Base-by-base conservation (phyloP, 306 rosid species). In the Prunus mira region DNA sequence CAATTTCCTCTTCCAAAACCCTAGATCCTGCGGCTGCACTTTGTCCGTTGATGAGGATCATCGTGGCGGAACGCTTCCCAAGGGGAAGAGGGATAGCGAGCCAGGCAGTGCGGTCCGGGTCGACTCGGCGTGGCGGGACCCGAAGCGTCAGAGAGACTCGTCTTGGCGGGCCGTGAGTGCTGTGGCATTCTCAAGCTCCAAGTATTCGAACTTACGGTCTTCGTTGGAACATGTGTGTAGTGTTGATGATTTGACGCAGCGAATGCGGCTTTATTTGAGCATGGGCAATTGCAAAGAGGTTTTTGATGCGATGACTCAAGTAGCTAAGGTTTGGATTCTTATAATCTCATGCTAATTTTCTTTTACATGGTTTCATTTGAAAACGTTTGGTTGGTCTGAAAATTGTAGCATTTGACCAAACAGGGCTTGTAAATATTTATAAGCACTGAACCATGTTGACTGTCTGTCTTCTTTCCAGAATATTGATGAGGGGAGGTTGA, bases 401-500 rank as follows among this genome's bases (percentile, higher is more conserved):
- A 25, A 25, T 52, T 18, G n/a, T 11, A 19, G 28, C n/a, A 38
- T 65, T 9, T 1, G 22, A 32, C 68, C 25, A 67, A 9, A 38
- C 43, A 38, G 43, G 43, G 43, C 43, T 38, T 38, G 9, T 38
- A 38, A 47, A 13, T 47, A 10, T 47, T 13, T 12, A 3, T 10
- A 7, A 47, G 52, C 52, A 47, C 22, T 67, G 20, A 45, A 41
- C 28, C 9, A 54, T 4, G 49, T 38, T 28, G 11, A 11, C 19
- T 19, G 4, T 45, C 15, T 76, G 84, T 74, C 17, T 24, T 54
- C 30, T 80, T 24, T 71, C 5, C 86, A 92, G 98, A 82, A 85
- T 68, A 88, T 92, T 65, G 98, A 91, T 25, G 93, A 92, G 41
- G 93, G 93, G 77, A 92, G 98, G 86, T 71, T 94, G 17, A 94